These are phyloP conservation scores for Geopyxis carbonaria DNA, from an alignment of 495 filamentous ascomycete genomes.

Conservation along the genomic window DNA sequence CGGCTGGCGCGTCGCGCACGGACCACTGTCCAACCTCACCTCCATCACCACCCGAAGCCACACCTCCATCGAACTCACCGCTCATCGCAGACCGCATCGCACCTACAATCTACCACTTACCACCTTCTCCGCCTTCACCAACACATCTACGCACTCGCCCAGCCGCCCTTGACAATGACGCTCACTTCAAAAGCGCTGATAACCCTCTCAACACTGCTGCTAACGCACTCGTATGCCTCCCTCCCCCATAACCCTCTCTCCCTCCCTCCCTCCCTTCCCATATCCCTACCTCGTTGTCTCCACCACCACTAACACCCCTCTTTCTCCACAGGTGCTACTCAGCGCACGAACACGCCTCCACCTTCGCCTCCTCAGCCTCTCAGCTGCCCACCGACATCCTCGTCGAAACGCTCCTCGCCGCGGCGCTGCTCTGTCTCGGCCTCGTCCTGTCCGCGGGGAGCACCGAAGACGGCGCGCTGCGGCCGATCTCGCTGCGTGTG, in stretches of 20 bases:
- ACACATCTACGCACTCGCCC: no score
- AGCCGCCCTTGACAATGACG: no score
- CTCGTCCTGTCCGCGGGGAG: conserved; percentile 48
- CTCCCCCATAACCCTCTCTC: not conserved
- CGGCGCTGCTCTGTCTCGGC: conserved; percentile 48
- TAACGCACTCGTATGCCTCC: conserved; percentile 16
- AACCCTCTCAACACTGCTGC: conserved; percentile 13
- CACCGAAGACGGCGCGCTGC: conserved; percentile 31
- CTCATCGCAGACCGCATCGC: no score
- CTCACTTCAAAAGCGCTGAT: no score
- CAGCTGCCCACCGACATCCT: conserved; percentile 57
- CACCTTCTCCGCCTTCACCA: no score
- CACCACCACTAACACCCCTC: not conserved
- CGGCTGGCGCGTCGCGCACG: no score
- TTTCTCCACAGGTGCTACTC: conserved; percentile 54
- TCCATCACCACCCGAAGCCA: no score
- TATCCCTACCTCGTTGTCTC: not conserved
- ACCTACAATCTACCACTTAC: no score
- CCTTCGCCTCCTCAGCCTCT: conserved; percentile 23
- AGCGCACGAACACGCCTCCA: conserved; percentile 60
- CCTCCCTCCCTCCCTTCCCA: not conserved
- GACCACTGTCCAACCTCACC: no score
- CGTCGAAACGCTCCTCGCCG: conserved; percentile 57
- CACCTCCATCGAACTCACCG: no score
- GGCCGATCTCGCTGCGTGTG: conserved; percentile 63